phyloP scores from a whole-genome alignment of 306 rosid genomes.

The Styphnolobium japonicum region DNA sequence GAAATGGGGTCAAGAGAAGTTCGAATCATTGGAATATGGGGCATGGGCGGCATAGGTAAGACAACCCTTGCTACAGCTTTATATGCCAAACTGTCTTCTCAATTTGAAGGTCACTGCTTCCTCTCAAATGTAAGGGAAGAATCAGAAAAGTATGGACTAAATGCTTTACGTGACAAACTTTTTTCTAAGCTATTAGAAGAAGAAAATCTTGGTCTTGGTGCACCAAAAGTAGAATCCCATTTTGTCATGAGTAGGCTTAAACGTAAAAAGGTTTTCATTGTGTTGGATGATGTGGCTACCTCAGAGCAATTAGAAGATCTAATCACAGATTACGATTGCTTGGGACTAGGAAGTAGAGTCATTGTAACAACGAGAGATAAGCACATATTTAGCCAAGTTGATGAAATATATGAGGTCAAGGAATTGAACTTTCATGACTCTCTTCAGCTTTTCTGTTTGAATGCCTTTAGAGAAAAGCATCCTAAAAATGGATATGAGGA shows the following conservation, averaged over 20 bases:
- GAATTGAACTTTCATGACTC: conserved; percentile 20
- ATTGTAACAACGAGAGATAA: conserved; percentile 28
- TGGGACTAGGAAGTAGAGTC: conserved; percentile 24
- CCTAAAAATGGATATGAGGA: conserved; percentile 21
- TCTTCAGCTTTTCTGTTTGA: conserved; percentile 29
- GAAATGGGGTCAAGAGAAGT: not conserved
- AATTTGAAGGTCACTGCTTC: conserved; percentile 28
- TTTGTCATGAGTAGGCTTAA: not conserved
- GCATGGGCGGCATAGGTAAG: conserved; percentile 16
- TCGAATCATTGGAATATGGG: conserved; percentile 18
- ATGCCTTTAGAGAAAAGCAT: conserved; percentile 16
- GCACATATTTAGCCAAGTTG: not conserved
- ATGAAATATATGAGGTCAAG: conserved; percentile 11
- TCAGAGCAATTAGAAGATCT: not conserved
- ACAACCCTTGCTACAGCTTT: not conserved
- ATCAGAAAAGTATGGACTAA: not conserved
- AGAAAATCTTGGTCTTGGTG: not conserved
- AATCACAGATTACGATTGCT: not conserved
- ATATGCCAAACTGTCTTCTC: not conserved
- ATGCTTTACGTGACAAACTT: not conserved
- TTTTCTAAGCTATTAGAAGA: not conserved
- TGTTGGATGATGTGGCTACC: conserved; percentile 29
- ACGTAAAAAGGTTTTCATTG: conserved; percentile 11
- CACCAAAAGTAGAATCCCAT: not conserved
- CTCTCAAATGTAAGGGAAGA: not conserved